Percentiles rank a stretch among this genome's conserved stretches.
These are phyloP conservation scores for Leishmania aethiopica DNA, from an alignment of 208 protist genomes.

Conservation along the genomic window DNA sequence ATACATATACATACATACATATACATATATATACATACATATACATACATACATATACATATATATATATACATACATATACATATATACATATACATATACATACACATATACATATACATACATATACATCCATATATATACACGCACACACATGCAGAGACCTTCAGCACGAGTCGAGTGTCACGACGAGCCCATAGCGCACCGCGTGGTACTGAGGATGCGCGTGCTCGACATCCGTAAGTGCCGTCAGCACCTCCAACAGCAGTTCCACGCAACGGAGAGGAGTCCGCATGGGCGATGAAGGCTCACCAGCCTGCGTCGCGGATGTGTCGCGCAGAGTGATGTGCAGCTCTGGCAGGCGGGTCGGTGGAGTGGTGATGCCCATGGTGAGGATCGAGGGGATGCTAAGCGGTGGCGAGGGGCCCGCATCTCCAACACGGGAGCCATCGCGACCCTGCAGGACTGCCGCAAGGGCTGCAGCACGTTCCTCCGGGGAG, in stretches of 20 bases:
- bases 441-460: neutral
- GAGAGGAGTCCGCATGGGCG: neutral
- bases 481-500: slow-evolving; percentile 11
- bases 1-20: neutral
- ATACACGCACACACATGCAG: neutral
- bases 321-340: neutral
- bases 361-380: neutral
- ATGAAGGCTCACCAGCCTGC: neutral
- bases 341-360: slow-evolving; percentile 4
- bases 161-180: neutral
- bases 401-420: neutral
- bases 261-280: slow-evolving; percentile 8
- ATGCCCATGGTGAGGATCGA: neutral
- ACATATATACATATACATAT: neutral
- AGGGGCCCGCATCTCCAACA: neutral
- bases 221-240: neutral
- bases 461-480: neutral
- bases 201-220: slow-evolving; percentile 5
- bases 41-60: neutral
- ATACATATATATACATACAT: neutral
- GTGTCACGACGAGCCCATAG: slow-evolving; percentile 14
- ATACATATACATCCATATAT: neutral
- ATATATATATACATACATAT: neutral
- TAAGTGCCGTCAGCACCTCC: slow-evolving; percentile 20
- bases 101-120: neutral